A percentile compares a stretch with the other conserved stretches of the same genome.
These are phyloP conservation scores for Globisporangium okanoganense DNA, from an alignment of 352 stramenopile genomes.

Conservation along the genomic window DNA sequence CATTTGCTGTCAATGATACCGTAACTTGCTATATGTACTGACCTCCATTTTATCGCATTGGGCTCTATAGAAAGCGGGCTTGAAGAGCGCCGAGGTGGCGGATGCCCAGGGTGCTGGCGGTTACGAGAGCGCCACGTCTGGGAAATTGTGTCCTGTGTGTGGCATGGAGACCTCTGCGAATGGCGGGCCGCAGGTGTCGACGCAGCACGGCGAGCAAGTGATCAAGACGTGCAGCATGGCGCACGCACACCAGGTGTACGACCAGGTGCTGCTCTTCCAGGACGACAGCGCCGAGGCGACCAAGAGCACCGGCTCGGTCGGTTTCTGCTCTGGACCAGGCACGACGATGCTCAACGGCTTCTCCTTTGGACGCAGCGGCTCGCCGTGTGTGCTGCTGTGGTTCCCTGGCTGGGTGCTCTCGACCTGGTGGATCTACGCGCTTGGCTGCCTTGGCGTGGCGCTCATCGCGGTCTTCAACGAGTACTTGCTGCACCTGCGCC, in stretches of 20 bases:
- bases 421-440: conserved; percentile 44
- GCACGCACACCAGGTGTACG: conserved; percentile 60
- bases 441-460: conserved; percentile 48
- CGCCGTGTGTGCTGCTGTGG: conserved; percentile 63
- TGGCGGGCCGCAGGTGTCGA: conserved; percentile 43
- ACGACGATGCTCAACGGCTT: conserved; percentile 81
- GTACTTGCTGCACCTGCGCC: conserved; percentile 64
- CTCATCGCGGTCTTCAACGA: conserved; percentile 68
- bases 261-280: conserved; percentile 45
- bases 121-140: conserved; percentile 10
- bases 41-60: neutral
- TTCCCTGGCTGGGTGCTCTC: conserved; percentile 71
- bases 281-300: conserved; percentile 8
- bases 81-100: conserved; percentile 39
- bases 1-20: neutral
- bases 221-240: conserved; percentile 71
- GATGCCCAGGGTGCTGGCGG: conserved; percentile 5
- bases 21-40: neutral
- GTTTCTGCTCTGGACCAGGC: conserved; percentile 54
- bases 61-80: conserved; percentile 22
- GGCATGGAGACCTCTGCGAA: conserved; percentile 58
- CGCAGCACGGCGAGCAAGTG: conserved; percentile 51
- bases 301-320: neutral
- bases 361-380: conserved; percentile 30
- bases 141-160: conserved; percentile 57